phyloP scores from a whole-genome alignment of 108 stramenopile species.

The Thalassiosira profunda region DNA sequence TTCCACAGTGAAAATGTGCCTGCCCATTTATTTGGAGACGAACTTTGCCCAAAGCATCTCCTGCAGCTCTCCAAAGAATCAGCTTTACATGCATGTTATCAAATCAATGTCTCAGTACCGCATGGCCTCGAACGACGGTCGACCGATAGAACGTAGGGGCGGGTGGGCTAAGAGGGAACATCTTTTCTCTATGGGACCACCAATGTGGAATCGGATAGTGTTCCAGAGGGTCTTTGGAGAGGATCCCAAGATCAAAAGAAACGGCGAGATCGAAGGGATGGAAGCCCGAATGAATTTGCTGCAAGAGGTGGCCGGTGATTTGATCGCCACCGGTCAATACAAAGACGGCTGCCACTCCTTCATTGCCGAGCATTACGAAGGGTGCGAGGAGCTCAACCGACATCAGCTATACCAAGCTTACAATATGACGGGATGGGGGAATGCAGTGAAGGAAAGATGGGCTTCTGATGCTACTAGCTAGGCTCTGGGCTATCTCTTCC shows the following conservation, averaged over 20 bases:
- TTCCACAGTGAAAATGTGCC: constrained; percentile 10
- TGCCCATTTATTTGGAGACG: neutral
- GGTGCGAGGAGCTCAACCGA: neutral
- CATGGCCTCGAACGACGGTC: neutral
- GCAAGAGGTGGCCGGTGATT: neutral
- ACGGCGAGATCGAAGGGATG: neutral
- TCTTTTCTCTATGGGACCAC: constrained; percentile 10
- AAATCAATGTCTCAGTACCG: constrained; percentile 9
- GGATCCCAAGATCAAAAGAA: neutral
- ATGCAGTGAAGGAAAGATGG: constrained; percentile 11
- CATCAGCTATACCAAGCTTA: neutral
- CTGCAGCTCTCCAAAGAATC: constrained; percentile 15
- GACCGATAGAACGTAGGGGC: constrained; percentile 5
- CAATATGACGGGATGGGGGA: constrained; percentile 10
- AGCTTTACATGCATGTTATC: constrained; percentile 2
- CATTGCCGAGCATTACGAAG: constrained; percentile 9
- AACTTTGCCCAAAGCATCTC: constrained; percentile 9
- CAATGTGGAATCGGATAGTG: constrained; percentile 3
- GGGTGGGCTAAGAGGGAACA: constrained; percentile 1
- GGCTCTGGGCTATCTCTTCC: no score
- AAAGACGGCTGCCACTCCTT: neutral
- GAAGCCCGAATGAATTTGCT: neutral
- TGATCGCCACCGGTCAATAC: neutral
- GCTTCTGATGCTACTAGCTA: no score
- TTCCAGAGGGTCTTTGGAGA: constrained; percentile 5